Conservation (phyloP, 2,329 filamentous ascomycete genomes). For the Bipolaris victoriae region DNA sequence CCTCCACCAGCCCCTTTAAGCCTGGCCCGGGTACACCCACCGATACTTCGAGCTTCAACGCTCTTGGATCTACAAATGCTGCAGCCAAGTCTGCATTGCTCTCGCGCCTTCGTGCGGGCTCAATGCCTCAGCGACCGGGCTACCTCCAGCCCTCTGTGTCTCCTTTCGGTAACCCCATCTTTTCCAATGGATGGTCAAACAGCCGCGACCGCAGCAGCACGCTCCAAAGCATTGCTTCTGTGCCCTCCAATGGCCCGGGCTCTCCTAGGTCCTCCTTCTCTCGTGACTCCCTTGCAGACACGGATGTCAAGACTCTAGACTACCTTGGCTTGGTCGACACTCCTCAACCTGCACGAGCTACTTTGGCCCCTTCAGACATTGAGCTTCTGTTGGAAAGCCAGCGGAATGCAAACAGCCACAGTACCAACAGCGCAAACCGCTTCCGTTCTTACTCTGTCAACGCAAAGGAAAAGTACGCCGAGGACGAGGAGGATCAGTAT, state of each 20-base stretch:
- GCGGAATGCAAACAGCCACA: slow-evolving; percentile 59
- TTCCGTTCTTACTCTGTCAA: slow-evolving; percentile 99
- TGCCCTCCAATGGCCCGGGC: slow-evolving; percentile 82
- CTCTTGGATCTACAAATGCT: slow-evolving; percentile 55
- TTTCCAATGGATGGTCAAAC: slow-evolving; percentile 82
- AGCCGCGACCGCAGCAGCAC: slow-evolving; percentile 85
- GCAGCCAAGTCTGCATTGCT: slow-evolving; percentile 73
- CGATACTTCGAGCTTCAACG: slow-evolving; percentile 49
- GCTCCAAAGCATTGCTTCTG: slow-evolving; percentile 85
- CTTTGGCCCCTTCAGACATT: slow-evolving; percentile 67
- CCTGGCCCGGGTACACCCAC: slow-evolving; percentile 58
- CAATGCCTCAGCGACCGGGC: slow-evolving; percentile 86
- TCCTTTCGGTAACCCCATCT: slow-evolving; percentile 88
- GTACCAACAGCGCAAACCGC: slow-evolving; percentile 76
- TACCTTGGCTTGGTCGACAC: slow-evolving; percentile 95
- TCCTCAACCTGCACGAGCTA: slow-evolving; percentile 78
- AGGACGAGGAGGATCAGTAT: slow-evolving; percentile 81
- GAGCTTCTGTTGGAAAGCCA: slow-evolving; percentile 59
- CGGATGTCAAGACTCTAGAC: slow-evolving; percentile 90
- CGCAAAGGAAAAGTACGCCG: slow-evolving; percentile 95
- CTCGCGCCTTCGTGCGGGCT: slow-evolving; percentile 86
- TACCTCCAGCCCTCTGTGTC: slow-evolving; percentile 62
- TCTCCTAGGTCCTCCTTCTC: slow-evolving; percentile 89
- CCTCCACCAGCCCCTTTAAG: slow-evolving; percentile 86
- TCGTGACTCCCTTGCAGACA: slow-evolving; percentile 81